Percentiles rank a stretch among this genome's conserved stretches.
Conservation (phyloP, 2,329 filamentous ascomycete species). For the Coniochaeta hoffmannii region DNA sequence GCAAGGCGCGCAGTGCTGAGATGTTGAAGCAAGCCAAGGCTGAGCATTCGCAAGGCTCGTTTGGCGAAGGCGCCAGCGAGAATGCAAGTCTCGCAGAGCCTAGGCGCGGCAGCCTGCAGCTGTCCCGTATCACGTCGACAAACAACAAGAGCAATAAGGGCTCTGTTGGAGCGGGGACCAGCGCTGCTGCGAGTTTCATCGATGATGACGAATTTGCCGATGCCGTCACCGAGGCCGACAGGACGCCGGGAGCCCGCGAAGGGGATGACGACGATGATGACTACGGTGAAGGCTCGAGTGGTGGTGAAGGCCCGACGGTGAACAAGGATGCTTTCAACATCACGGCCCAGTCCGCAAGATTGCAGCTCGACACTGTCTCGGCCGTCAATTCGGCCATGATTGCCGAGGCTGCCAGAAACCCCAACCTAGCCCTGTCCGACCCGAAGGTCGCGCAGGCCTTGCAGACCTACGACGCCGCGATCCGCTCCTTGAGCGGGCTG, state of each 20-base stretch:
- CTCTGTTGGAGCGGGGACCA: slow-evolving; percentile 29
- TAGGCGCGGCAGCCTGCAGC: slow-evolving; percentile 35
- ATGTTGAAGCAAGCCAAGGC: slow-evolving; percentile 71
- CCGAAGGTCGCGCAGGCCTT: slow-evolving; percentile 69
- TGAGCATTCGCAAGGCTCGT: slow-evolving; percentile 49
- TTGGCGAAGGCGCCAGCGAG: slow-evolving; percentile 42
- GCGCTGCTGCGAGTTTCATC: slow-evolving; percentile 40
- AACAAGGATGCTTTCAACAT: slow-evolving; percentile 96
- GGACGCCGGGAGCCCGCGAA: slow-evolving; percentile 27
- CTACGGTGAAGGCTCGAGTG: slow-evolving; percentile 73
- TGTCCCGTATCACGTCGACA: slow-evolving; percentile 32
- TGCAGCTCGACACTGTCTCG: slow-evolving; percentile 85
- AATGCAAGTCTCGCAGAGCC: slow-evolving; percentile 42
- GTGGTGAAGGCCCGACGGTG: slow-evolving; percentile 62
- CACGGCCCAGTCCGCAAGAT: slow-evolving; percentile 86
- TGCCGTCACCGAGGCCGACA: slow-evolving; percentile 35
- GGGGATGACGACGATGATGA: slow-evolving; percentile 62
- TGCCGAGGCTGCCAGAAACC: slow-evolving; percentile 61
- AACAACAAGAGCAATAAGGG: slow-evolving; percentile 24
- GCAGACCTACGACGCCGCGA: slow-evolving; percentile 79
- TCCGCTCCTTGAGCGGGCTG: slow-evolving; percentile 77
- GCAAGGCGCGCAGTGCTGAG: slow-evolving; percentile 67
- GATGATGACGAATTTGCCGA: slow-evolving; percentile 49
- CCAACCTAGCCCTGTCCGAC: slow-evolving; percentile 67
- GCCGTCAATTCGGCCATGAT: slow-evolving; percentile 80